Evolutionary conservation across 2,329 filamentous ascomycete species (phyloP).

Genomic region (Dothistroma pini): DNA sequence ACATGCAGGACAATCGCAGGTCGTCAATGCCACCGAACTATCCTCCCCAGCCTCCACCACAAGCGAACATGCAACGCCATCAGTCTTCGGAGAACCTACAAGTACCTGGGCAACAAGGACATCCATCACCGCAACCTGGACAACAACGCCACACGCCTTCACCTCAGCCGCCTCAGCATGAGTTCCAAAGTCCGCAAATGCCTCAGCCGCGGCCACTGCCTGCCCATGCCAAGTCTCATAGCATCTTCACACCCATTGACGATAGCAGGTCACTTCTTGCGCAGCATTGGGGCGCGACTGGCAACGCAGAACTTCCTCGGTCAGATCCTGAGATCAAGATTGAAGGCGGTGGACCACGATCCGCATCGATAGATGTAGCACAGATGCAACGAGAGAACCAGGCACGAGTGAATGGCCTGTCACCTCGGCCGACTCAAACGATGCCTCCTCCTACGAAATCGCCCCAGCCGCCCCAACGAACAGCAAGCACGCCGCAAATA

Average conservation of each 20-base stretch:
- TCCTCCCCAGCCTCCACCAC: slow-evolving; percentile 53
- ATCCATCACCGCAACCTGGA: slow-evolving; percentile 36
- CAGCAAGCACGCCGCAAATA: slow-evolving; percentile 58
- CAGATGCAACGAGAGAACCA: slow-evolving; percentile 49
- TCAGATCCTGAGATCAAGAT: slow-evolving; percentile 43
- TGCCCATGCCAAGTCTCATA: slow-evolving; percentile 65
- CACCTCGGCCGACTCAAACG: slow-evolving; percentile 53
- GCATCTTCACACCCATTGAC: slow-evolving; percentile 97
- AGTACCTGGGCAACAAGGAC: slow-evolving; percentile 35
- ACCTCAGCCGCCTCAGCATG: slow-evolving; percentile 50
- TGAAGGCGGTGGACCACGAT: slow-evolving; percentile 48
- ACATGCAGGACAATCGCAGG: slow-evolving; percentile 71
- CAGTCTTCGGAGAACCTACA: slow-evolving; percentile 28
- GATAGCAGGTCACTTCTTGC: slow-evolving; percentile 85
- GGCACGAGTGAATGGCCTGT: slow-evolving; percentile 41
- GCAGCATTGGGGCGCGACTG: slow-evolving; percentile 65
- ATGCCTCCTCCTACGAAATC: slow-evolving; percentile 32
- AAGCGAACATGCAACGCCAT: slow-evolving; percentile 49
- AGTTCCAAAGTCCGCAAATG: slow-evolving; percentile 51
- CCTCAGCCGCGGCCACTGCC: slow-evolving; percentile 63
- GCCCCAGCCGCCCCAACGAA: slow-evolving; percentile 46
- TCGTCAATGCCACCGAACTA: slow-evolving; percentile 70
- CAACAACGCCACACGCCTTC: slow-evolving; percentile 40
- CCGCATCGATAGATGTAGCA: slow-evolving; percentile 63
- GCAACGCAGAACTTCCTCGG: slow-evolving; percentile 48